Conservation (phyloP, 1,284 basidiomycete genomes). For the Trichosporon sp. region DNA sequence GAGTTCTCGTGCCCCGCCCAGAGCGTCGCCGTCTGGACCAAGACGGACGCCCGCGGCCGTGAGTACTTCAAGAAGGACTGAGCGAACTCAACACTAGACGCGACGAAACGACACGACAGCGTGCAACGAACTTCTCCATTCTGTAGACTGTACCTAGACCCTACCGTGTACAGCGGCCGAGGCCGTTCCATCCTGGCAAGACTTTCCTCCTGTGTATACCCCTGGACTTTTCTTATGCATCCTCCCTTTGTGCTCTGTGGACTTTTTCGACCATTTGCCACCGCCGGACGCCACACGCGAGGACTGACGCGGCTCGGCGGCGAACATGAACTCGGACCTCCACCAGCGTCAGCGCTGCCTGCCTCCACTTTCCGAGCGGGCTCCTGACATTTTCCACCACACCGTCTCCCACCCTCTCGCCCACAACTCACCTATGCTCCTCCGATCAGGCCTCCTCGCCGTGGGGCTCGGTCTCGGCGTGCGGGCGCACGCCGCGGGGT, state of each 20-base stretch:
- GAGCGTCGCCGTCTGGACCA: conserved; percentile 55
- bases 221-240: background rate
- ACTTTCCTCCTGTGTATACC: background rate
- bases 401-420: background rate
- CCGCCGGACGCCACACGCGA: background rate
- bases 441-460: conserved; percentile 4
- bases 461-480: background rate
- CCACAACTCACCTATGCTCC: background rate
- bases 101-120: background rate
- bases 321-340: background rate
- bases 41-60: conserved; percentile 52
- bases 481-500: background rate
- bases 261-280: background rate
- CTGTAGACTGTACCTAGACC: too few species aligned
- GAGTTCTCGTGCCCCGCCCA: conserved; percentile 53
- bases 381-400: background rate
- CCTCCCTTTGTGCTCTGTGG: background rate
- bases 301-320: background rate
- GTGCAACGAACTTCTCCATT: background rate
- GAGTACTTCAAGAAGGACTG: conserved; percentile 50
- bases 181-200: background rate
- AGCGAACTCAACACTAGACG: background rate
- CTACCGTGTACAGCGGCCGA: too few species aligned
- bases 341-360: background rate
- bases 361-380: background rate